phyloP scores from a whole-genome alignment of 2,329 filamentous ascomycete species.

The Aspergillus sp. region DNA sequence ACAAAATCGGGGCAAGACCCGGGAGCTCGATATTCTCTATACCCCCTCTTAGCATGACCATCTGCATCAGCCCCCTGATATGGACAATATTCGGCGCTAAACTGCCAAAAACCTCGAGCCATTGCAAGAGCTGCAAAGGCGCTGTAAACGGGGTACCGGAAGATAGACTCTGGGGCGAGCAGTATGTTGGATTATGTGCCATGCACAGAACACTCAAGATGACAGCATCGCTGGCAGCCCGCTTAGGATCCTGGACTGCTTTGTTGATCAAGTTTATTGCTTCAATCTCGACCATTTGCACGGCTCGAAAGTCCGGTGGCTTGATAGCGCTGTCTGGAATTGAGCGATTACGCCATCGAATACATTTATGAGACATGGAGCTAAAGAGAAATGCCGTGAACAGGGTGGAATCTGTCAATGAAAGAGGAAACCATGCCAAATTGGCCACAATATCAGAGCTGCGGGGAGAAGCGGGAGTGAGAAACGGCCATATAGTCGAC shows the following conservation, averaged over 20 bases:
- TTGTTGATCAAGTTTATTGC: slow-evolving; percentile 29
- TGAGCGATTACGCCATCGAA: slow-evolving; percentile 21
- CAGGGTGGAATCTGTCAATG: slow-evolving; percentile 20
- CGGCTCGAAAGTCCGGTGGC: slow-evolving; percentile 14
- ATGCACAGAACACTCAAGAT: slow-evolving; percentile 31
- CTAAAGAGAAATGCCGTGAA: slow-evolving; percentile 26
- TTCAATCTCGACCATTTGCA: slow-evolving; percentile 24
- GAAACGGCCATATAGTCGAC: slow-evolving; percentile 21
- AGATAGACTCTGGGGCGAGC: slow-evolving; percentile 7
- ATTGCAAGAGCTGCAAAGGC: slow-evolving; percentile 29
- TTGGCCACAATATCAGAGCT: slow-evolving; percentile 4
- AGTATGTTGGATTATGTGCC: slow-evolving; percentile 22
- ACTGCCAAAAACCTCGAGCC: slow-evolving; percentile 30
- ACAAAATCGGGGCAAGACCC: slow-evolving; percentile 30
- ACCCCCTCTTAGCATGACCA: slow-evolving; percentile 31
- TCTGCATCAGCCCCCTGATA: slow-evolving; percentile 25
- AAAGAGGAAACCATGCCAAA: slow-evolving; percentile 23
- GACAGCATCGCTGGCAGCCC: slow-evolving; percentile 26
- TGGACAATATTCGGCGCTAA: slow-evolving; percentile 29
- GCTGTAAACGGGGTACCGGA: slow-evolving; percentile 23
- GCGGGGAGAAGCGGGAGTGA: slow-evolving; percentile 12
- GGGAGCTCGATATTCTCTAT: slow-evolving; percentile 27
- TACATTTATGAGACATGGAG: slow-evolving; percentile 25
- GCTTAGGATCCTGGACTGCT: slow-evolving; percentile 23
- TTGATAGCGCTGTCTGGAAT: slow-evolving; percentile 14